Evolutionary conservation across 2,329 filamentous ascomycete genomes (phyloP), one percentile per base, ranked within the genome.

Genomic region (Pezicula rhizophila): DNA sequence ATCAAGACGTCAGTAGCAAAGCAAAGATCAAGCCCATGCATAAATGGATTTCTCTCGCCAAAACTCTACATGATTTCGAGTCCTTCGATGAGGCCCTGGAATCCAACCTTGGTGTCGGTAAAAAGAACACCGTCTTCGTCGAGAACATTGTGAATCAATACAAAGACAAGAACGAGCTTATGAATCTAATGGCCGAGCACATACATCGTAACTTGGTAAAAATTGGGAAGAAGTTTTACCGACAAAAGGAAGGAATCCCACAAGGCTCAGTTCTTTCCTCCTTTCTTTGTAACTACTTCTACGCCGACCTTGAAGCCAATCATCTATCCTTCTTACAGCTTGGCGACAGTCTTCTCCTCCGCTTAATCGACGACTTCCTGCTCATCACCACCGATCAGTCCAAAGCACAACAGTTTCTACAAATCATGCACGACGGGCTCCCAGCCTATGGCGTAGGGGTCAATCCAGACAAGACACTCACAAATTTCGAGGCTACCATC

Each of bases 271-370:
- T 96, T 1, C 65, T 99, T 5, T 96, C 91, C 0, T 87, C 85
- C 39, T 74, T 90, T 37, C 74, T 99, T 5, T 97, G 93, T 73
- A 97, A 90, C 68, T 92, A 95, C 68, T 96, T 97, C 66, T 99
- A 99, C 63, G 91, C 88, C 5, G 83, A 93, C 53, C 78, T 97
- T 1, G 93, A 99, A 66, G 68, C 69, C 6, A 74, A 82, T 23
- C 71, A 84, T 12, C 72, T 97, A 2, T 63, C 61, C 0, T 97
- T 96, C 61, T 68, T 93, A 2, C 58, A 73, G 14, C 61, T 68
- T 0, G 63, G 68, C 5, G 71, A 84, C 31, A 84, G 79, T 43
- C 67, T 96, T 2, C 72, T 99, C 7, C 67, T 97, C 46, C 79
- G 93, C 14, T 76, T 96, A 8, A 88, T 95, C 38, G 93, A 99